Evolutionary conservation across 352 stramenopile genomes (phyloP), one percentile per base, ranked within the genome.

Genomic region (Pythium plurisporium): DNA sequence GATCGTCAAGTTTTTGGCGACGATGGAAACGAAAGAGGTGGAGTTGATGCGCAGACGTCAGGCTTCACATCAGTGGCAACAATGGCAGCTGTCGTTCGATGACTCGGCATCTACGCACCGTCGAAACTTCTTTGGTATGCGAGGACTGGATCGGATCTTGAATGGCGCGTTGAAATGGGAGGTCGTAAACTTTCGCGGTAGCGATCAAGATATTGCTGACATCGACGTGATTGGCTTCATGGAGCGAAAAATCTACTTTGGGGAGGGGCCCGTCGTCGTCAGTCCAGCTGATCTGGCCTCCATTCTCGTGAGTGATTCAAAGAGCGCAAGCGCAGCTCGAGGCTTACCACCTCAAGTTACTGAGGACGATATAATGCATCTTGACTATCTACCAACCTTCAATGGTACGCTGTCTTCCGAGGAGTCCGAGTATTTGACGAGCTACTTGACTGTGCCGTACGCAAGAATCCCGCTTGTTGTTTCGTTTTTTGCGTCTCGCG

Each of bases 391-490:
- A 30, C 97, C 97, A 5, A 98, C 95, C 0, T 99, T 99, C 69
- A 91, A 96, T 42, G 86, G 95, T 41, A 96, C 97, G 22, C 74
- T 99, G n/a, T 96, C 89, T 12, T 84, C 93, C 20, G 93, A 98
- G 51, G 97, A 99, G 63, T 96, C 92, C 0, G 96, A 99, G 72
- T 95, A 98, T 11, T 90, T 99, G 52, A 88, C 99, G 56, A 96
- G 97, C 65, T 99, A 99, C 69, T 83, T 99, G 51, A 99, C 97
- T 5, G 97, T 98, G 9, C 97, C 97, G 27, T 99, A 99, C 64
- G 91, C 98, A 27, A 71, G 96, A 20, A 99, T 99, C 62, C 97
- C 97, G 30, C 81, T 99, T 5, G 86, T 99, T 27, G 69, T 98
- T 9, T 93, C 97, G 41, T 99, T 99, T 59, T 99, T 99, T 56